Evolutionary conservation across 2,329 filamentous ascomycete genomes (phyloP), one percentile per base, ranked within the genome.

Genomic region (Delphinella strobiligena): DNA sequence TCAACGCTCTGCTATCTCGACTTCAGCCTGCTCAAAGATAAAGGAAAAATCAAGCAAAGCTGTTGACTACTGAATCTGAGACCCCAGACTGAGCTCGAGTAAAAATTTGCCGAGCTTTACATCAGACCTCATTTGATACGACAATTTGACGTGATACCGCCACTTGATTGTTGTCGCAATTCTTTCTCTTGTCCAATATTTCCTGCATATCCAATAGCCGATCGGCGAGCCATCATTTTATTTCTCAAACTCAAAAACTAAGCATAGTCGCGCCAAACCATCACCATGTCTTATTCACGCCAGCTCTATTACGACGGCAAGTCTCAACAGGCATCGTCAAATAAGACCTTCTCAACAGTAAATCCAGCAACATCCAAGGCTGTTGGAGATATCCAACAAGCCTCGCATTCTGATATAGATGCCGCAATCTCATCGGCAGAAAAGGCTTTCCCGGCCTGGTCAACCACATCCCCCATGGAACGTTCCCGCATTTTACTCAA

Each of bases 401-500:
- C 84, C 14, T 79, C 82, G 0, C 60, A 67, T 16, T 56, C 68
- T 41, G 76, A 85, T 52, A 68, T 91, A 55, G 75, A 91, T 56
- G 70, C 75, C 12, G 83, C 85, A 33, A 69, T 93, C 47, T 61
- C 71, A 39, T 78, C 84, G 31, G 86, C 82, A 31, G 67, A 77
- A 41, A 65, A 67, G 24, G 85, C 84, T 1, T 93, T 93, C 58
- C 69, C 73, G 2, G 62, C 68, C 29, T 93, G 86, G 86, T 85
- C 84, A 1, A 67, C 72, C 41, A 91, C 80, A 10, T 75, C 85
- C 2, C 69, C 81, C n/a, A 68, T 82, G 45, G 74, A 76, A 52
- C 82, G 86, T 42, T 77, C 84, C 1, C 77, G 82, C 42, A 80
- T 93, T 49, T 75, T 93, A 8, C 80, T 86, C 19, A 77, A 75